phyloP scores from a whole-genome alignment of 345 rosid species.

The Iberis pinnata region DNA sequence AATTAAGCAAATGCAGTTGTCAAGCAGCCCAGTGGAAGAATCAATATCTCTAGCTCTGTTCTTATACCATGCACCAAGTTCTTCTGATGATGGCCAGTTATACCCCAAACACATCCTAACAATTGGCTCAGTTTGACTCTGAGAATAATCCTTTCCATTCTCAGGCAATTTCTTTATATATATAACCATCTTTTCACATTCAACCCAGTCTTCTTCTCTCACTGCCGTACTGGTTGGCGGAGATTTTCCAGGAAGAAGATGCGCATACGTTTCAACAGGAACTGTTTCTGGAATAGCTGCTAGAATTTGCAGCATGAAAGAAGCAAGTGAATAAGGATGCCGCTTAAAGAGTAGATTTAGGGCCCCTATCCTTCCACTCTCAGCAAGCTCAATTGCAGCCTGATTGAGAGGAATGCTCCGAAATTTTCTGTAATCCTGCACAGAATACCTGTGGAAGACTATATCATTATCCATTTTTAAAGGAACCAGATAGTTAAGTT shows the following conservation, averaged over 20 bases:
- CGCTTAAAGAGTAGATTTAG: constrained; percentile 87
- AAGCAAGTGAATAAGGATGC: constrained; percentile 75
- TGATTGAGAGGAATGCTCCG: constrained; percentile 57
- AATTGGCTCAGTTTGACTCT: constrained; percentile 69
- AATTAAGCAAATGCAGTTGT: constrained; percentile 69
- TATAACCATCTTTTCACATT: constrained; percentile 65
- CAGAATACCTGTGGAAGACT: constrained; percentile 65
- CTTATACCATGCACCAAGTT: constrained; percentile 73
- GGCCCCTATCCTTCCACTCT: constrained; percentile 93
- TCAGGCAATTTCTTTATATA: constrained; percentile 53
- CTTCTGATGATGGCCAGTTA: constrained; percentile 67
- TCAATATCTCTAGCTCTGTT: constrained; percentile 83
- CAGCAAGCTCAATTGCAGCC: constrained; percentile 72
- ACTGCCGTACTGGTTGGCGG: constrained; percentile 56
- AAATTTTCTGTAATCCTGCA: constrained; percentile 80
- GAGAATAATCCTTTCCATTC: constrained; percentile 38
- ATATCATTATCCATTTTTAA: constrained; percentile 41
- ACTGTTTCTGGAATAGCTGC: constrained; percentile 88
- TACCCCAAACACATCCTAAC: constrained; percentile 47
- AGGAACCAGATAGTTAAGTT: constrained; percentile 26
- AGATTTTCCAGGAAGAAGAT: constrained; percentile 84
- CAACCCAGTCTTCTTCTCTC: constrained; percentile 99
- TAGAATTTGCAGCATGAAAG: constrained; percentile 57
- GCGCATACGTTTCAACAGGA: constrained; percentile 76
- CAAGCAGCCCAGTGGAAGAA: constrained; percentile 78